These are phyloP conservation scores for Yarrowia keelungensis DNA, from an alignment of 805 yeast species.

Conservation along the genomic window DNA sequence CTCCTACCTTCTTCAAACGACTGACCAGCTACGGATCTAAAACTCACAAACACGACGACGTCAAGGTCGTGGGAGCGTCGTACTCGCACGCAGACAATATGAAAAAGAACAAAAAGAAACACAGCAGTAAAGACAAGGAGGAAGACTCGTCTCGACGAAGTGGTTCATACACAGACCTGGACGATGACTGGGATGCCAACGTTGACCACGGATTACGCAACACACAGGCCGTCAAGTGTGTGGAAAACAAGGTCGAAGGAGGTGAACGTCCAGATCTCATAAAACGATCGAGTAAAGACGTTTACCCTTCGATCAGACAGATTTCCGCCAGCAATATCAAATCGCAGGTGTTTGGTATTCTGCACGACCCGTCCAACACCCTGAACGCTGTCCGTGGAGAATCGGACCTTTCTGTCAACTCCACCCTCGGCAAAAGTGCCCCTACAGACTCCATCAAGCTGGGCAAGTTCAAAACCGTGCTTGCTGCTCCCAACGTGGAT, in stretches of 20 bases:
- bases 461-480: slow-evolving; percentile 61
- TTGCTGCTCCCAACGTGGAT: slow-evolving; percentile 64
- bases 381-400: slow-evolving; percentile 24
- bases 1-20: slow-evolving; percentile 58
- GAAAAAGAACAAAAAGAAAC: slow-evolving; percentile 24
- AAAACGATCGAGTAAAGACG: slow-evolving; percentile 5
- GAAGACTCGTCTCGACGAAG: slow-evolving; percentile 13
- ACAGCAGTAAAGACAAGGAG: slow-evolving; percentile 35
- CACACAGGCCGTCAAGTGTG: slow-evolving; percentile 39
- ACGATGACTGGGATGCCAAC: slow-evolving; percentile 93
- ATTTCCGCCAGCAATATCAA: slow-evolving; percentile 28
- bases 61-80: slow-evolving; percentile 31
- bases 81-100: slow-evolving; percentile 14
- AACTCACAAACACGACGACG: slow-evolving; percentile 31
- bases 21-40: slow-evolving; percentile 45
- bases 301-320: slow-evolving; percentile 23
- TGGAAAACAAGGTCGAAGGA: slow-evolving; percentile 42
- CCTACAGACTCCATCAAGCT: slow-evolving; percentile 28
- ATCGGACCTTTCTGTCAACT: not conserved
- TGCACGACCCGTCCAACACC: slow-evolving; percentile 32
- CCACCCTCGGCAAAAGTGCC: not conserved
- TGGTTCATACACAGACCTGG: slow-evolving; percentile 66
- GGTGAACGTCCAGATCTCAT: slow-evolving; percentile 22
- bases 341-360: slow-evolving; percentile 26
- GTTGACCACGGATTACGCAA: slow-evolving; percentile 52